A percentile compares a stretch with the other conserved stretches of the same genome.
Conservation (phyloP, 129 eudicot genomes). For the Solidago caesia region DNA sequence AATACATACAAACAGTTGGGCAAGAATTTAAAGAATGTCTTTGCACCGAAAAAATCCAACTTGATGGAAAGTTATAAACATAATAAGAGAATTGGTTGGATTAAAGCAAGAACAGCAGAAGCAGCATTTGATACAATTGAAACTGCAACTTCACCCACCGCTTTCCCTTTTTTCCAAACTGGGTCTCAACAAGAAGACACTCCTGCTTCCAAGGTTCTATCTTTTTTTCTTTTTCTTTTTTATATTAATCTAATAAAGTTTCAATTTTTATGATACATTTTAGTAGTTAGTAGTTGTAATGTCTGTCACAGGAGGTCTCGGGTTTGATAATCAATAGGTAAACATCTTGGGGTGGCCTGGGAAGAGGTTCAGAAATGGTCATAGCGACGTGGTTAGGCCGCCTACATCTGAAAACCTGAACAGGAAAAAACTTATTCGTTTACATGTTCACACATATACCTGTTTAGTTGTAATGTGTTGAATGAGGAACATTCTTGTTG, state of each 20-base stretch:
- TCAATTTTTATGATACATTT: not conserved
- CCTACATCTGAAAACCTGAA: not conserved
- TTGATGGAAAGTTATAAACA: slow-evolving; percentile 1
- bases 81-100: slow-evolving; percentile 33
- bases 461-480: not conserved
- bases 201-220: slow-evolving; percentile 61
- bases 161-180: slow-evolving; percentile 48
- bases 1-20: slow-evolving; percentile 29
- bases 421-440: not conserved
- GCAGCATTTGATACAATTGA: slow-evolving; percentile 31
- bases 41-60: slow-evolving; percentile 18
- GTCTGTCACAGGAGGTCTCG: not conserved
- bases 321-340: not conserved
- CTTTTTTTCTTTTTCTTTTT: not conserved
- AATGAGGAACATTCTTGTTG: not conserved
- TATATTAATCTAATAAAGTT: not conserved
- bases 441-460: not conserved
- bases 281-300: not conserved
- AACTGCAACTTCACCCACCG: slow-evolving; percentile 33
- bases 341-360: not conserved
- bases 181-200: slow-evolving; percentile 39
- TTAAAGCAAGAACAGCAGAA: slow-evolving; percentile 37
- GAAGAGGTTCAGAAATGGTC: not conserved
- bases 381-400: not conserved
- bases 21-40: slow-evolving; percentile 32